Conservation (phyloP, 2,329 filamentous ascomycete species). For the Neopestalotiopsis sp. region DNA sequence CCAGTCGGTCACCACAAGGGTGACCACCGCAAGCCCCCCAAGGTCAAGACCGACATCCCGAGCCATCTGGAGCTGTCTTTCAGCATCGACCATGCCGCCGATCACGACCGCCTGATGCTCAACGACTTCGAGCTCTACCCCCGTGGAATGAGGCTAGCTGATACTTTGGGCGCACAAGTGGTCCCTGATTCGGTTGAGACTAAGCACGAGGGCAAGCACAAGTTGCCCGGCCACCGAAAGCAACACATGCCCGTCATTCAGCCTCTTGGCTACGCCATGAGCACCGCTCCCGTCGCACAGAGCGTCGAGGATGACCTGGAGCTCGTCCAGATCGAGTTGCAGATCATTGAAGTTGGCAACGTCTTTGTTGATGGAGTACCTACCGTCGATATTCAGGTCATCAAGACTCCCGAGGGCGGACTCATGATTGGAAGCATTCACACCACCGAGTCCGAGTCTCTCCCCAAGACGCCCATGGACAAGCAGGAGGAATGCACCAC, state of each 20-base stretch:
- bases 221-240: constrained; percentile 26
- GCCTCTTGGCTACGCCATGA: constrained; percentile 55
- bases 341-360: constrained; percentile 64
- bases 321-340: constrained; percentile 58
- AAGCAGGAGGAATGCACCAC: constrained; percentile 41
- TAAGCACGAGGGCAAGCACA: constrained; percentile 10
- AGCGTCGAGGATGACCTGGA: constrained; percentile 57
- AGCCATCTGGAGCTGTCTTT: constrained; percentile 60
- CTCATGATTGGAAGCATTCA: constrained; percentile 59
- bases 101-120: constrained; percentile 54
- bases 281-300: constrained; percentile 46
- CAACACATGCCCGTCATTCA: constrained; percentile 34
- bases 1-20: constrained; percentile 24
- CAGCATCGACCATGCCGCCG: constrained; percentile 49
- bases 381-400: constrained; percentile 62
- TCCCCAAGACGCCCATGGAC: constrained; percentile 31
- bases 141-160: constrained; percentile 49
- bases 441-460: constrained; percentile 36
- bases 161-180: constrained; percentile 51
- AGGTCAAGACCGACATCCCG: constrained; percentile 36
- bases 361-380: constrained; percentile 60
- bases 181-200: constrained; percentile 37
- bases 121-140: constrained; percentile 68
- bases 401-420: constrained; percentile 61
- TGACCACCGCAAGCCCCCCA: constrained; percentile 14